Conservation (phyloP, 345 rosid genomes). For the Lagerstroemia speciosa region DNA sequence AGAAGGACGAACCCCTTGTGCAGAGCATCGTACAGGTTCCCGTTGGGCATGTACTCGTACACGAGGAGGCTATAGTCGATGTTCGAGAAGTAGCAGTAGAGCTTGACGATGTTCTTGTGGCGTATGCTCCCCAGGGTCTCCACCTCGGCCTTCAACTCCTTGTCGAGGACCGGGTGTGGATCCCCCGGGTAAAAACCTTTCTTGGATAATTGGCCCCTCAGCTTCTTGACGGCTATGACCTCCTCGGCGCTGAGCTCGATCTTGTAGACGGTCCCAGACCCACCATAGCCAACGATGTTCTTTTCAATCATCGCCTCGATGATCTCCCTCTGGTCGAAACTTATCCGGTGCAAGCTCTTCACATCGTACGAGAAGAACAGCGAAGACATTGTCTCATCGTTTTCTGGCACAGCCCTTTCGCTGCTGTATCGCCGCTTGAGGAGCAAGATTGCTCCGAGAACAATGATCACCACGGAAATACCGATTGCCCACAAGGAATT, state of each 20-base stretch:
- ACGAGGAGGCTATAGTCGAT: conserved; percentile 56
- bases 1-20: conserved; percentile 51
- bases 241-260: conserved; percentile 55
- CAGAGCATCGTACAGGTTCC: conserved; percentile 83
- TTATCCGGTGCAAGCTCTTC: conserved; percentile 79
- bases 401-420: conserved; percentile 40
- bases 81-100: conserved; percentile 73
- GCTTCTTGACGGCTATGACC: conserved; percentile 76
- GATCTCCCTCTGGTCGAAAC: conserved; percentile 65
- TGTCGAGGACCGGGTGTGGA: conserved; percentile 30
- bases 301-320: conserved; percentile 57
- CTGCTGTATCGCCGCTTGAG: conserved; percentile 42
- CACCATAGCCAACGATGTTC: conserved; percentile 85
- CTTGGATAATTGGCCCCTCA: conserved; percentile 41
- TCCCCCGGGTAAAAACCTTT: conserved; percentile 52
- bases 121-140: conserved; percentile 75
- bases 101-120: conserved; percentile 85
- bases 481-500: conserved; percentile 55
- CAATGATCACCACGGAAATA: conserved; percentile 39
- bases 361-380: conserved; percentile 66
- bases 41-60: conserved; percentile 89
- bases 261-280: conserved; percentile 75
- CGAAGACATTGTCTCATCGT: conserved; percentile 45
- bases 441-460: conserved; percentile 47
- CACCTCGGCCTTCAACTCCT: conserved; percentile 74